These are phyloP conservation scores for Chalciporus chontae DNA, from an alignment of 768 basidiomycete species.

Conservation along the genomic window DNA sequence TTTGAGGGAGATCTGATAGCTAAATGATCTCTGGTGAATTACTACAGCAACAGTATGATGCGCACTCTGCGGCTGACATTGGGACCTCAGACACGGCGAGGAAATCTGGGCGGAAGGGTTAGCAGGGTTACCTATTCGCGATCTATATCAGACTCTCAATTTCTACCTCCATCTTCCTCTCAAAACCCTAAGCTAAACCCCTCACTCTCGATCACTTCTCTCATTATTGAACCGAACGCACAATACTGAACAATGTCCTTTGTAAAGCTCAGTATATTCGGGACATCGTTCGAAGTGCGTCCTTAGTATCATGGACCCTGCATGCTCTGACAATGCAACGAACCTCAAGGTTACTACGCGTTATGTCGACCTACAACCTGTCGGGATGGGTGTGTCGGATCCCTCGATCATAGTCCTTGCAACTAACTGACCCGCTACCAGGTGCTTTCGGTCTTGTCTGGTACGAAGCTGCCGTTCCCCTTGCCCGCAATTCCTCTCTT, in stretches of 20 bases:
- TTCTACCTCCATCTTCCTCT: conserved; percentile 13
- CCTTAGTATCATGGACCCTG: neutral
- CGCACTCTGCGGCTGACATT: too few relatives aligned
- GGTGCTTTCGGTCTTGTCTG: conserved; percentile 98
- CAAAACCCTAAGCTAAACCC: neutral
- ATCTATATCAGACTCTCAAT: conserved; percentile 15
- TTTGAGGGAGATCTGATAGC: too few relatives aligned
- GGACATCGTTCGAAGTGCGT: conserved; percentile 91
- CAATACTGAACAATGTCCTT: conserved; percentile 64
- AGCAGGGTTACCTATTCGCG: conserved; percentile 18
- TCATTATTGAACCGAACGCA: neutral
- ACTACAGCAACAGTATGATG: too few relatives aligned
- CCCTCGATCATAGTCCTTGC: conserved; percentile 3
- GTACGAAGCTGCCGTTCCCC: conserved; percentile 39
- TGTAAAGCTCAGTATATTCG: conserved; percentile 97
- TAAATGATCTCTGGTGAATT: too few relatives aligned
- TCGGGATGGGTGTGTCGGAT: conserved; percentile 86
- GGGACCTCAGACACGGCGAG: conserved; percentile 23
- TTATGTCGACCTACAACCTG: conserved; percentile 98
- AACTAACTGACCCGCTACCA: conserved; percentile 17
- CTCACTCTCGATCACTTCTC: neutral
- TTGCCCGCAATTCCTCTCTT: conserved; percentile 1
- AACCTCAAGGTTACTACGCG: conserved; percentile 83
- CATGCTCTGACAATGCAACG: conserved; percentile 19
- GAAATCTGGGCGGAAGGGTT: conserved; percentile 9